A percentile compares a stretch with the other conserved stretches of the same genome.
These are phyloP conservation scores for Citrus australasica DNA, from an alignment of 345 rosid genomes.

Conservation along the genomic window DNA sequence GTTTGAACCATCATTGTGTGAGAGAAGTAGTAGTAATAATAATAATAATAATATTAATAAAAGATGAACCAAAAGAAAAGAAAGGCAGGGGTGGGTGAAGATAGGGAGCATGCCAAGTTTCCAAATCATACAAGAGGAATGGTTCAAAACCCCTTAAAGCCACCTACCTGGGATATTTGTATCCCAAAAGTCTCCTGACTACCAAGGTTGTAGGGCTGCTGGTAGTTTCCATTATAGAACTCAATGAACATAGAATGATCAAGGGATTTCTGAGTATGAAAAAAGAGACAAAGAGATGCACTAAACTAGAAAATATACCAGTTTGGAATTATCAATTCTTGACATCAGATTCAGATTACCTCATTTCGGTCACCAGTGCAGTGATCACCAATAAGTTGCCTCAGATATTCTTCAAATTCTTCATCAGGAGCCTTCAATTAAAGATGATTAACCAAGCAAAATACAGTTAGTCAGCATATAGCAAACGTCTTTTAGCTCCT, in stretches of 20 bases:
- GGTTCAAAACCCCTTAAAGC: not conserved
- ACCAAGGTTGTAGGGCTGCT: not conserved
- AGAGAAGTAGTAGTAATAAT: not conserved
- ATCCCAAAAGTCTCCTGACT: not conserved
- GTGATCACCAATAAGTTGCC: slow-evolving; percentile 73
- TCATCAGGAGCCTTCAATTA: slow-evolving; percentile 89
- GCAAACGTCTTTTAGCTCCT: not conserved
- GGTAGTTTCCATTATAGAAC: not conserved
- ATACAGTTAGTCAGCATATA: slow-evolving; percentile 14
- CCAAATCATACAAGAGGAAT: not conserved
- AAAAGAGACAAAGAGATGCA: not conserved
- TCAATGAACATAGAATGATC: not conserved
- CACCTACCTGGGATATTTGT: not conserved
- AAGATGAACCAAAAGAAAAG: not conserved
- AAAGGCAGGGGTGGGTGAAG: not conserved
- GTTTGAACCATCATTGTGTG: not conserved
- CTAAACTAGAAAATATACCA: not conserved
- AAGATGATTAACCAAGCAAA: slow-evolving; percentile 5
- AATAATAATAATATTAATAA: too few relatives aligned
- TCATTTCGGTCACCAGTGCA: slow-evolving; percentile 88
- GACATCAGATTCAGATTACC: slow-evolving; percentile 40
- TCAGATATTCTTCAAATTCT: slow-evolving; percentile 93
- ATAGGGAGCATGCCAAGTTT: not conserved
- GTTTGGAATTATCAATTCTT: not conserved
- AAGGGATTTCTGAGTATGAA: not conserved